These are phyloP conservation scores for Monosporascus sp. DNA, from an alignment of 2,329 filamentous ascomycete species.

Conservation along the genomic window DNA sequence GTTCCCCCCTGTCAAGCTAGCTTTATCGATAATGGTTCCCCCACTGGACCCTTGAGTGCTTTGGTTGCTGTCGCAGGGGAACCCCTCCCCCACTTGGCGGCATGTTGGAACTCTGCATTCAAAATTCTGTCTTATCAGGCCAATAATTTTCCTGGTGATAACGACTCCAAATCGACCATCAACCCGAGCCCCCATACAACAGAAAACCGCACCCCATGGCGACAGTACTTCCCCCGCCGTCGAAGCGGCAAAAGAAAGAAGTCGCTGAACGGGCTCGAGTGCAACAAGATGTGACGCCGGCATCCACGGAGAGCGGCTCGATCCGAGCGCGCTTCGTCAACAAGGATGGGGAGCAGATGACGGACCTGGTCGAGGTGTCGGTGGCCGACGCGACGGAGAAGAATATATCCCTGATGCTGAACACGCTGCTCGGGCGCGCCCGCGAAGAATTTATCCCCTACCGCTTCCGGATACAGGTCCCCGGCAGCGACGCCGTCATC, in stretches of 20 bases:
- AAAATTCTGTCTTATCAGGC: neutral
- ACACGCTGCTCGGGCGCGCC: constrained; percentile 71
- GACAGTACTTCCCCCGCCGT: constrained; percentile 76
- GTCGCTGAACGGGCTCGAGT: constrained; percentile 63
- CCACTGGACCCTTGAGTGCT: no score
- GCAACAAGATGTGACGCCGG: constrained; percentile 69
- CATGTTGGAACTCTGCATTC: no score
- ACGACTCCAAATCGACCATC: neutral
- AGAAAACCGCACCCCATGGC: constrained; percentile 53
- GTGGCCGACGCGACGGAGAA: constrained; percentile 81
- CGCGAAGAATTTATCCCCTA: constrained; percentile 56
- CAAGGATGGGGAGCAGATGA: constrained; percentile 65
- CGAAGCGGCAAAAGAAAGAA: constrained; percentile 79
- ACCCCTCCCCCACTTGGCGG: no score
- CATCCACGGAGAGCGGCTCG: constrained; percentile 65
- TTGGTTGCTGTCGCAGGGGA: no score
- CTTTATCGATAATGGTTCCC: no score
- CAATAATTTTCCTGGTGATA: neutral
- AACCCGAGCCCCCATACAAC: neutral
- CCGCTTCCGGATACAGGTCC: constrained; percentile 55
- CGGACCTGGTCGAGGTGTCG: constrained; percentile 67
- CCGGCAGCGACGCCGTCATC: constrained; percentile 46
- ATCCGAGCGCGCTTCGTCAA: constrained; percentile 87
- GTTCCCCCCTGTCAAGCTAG: no score
- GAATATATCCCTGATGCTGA: constrained; percentile 82